Evolutionary conservation across 2,329 filamentous ascomycete genomes (phyloP).

Genomic region (Bipolaris victoriae): DNA sequence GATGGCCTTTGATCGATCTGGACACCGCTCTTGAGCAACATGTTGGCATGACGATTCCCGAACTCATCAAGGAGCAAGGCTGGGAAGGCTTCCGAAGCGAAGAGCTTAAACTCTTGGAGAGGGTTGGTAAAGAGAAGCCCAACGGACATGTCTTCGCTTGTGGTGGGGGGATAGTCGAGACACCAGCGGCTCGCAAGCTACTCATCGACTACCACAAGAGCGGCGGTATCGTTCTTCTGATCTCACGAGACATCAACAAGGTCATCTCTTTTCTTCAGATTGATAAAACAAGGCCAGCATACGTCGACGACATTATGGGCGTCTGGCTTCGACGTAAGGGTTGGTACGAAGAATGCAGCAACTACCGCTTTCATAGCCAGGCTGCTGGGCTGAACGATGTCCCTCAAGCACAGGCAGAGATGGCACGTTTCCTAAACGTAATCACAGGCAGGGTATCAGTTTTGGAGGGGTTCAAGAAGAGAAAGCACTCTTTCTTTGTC

Average conservation of each 20-base stretch:
- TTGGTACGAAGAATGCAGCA: slow-evolving; percentile 93
- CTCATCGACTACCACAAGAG: slow-evolving; percentile 74
- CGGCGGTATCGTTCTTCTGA: slow-evolving; percentile 83
- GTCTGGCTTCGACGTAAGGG: slow-evolving; percentile 89
- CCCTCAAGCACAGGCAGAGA: slow-evolving; percentile 67
- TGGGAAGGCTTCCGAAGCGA: slow-evolving; percentile 88
- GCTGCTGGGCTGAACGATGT: slow-evolving; percentile 60
- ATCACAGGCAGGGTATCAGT: slow-evolving; percentile 67
- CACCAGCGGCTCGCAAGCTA: slow-evolving; percentile 75
- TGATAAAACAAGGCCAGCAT: slow-evolving; percentile 90
- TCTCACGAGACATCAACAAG: slow-evolving; percentile 85
- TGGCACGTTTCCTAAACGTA: slow-evolving; percentile 72
- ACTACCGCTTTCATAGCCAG: slow-evolving; percentile 89
- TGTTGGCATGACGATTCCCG: slow-evolving; percentile 77
- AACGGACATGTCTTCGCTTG: slow-evolving; percentile 86
- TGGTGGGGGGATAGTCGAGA: slow-evolving; percentile 91
- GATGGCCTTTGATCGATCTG: slow-evolving; percentile 81
- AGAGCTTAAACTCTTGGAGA: slow-evolving; percentile 76
- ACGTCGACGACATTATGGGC: slow-evolving; percentile 87
- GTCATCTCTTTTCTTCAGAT: slow-evolving; percentile 87
- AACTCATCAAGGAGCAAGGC: slow-evolving; percentile 78
- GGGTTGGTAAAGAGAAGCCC: slow-evolving; percentile 75
- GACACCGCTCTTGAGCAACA: slow-evolving; percentile 83
- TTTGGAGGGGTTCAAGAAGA: slow-evolving; percentile 66
- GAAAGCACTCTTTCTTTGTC: slow-evolving; percentile 84